Evolutionary conservation across 176 grass and related monocot genomes (phyloP).

Genomic region (Aegilops speltoides): DNA sequence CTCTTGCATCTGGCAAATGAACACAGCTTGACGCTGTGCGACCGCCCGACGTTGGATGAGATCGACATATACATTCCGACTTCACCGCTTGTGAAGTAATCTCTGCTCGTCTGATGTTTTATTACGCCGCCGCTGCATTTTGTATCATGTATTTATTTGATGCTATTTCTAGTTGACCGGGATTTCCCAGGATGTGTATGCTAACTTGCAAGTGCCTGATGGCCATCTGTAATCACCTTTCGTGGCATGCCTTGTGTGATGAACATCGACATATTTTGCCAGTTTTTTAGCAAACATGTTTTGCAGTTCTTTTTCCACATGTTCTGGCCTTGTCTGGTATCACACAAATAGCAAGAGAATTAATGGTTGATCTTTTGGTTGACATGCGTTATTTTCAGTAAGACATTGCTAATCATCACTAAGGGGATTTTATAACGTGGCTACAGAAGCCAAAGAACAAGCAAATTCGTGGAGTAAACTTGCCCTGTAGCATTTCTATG

Average conservation of each 20-base stretch:
- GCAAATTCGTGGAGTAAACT: no score
- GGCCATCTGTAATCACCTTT: not conserved
- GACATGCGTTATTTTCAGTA: not conserved
- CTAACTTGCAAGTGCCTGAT: not conserved
- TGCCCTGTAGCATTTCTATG: no score
- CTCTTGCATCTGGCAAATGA: conserved; percentile 94
- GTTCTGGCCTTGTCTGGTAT: not conserved
- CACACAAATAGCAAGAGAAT: not conserved
- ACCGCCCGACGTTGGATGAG: conserved; percentile 73
- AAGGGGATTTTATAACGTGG: no score
- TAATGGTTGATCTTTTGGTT: not conserved
- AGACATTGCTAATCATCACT: no score
- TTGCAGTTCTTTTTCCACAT: not conserved
- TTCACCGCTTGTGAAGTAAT: conserved; percentile 40
- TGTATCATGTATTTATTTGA: not conserved
- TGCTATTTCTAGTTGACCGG: not conserved
- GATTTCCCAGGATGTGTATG: not conserved
- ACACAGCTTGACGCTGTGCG: conserved; percentile 53
- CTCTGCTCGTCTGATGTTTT: not conserved
- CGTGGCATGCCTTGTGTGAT: not conserved
- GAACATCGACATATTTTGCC: not conserved
- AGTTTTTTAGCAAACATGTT: not conserved
- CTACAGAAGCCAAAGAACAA: no score
- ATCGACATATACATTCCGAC: conserved; percentile 69
- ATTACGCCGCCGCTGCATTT: not conserved